A percentile compares a stretch with the other conserved stretches of the same genome.
Conservation (phyloP, 2,329 filamentous ascomycete species). For the Cryphonectria carpinicola region DNA sequence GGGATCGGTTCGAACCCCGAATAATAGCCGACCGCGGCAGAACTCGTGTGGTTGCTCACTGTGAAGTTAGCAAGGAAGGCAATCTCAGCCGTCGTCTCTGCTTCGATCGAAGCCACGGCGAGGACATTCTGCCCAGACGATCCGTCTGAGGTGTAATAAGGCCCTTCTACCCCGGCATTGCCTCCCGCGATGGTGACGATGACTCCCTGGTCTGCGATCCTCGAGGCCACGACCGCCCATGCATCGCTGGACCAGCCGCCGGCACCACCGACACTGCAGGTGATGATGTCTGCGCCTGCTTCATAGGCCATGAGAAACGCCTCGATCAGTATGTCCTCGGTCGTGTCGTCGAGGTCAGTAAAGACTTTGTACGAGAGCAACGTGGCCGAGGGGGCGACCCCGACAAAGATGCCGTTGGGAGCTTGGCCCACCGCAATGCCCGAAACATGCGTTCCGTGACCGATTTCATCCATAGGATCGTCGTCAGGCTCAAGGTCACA, state of each 20-base stretch:
- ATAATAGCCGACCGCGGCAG: slow-evolving; percentile 17
- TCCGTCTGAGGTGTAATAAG: slow-evolving; percentile 20
- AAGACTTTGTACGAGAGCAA: slow-evolving; percentile 28
- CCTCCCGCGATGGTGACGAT: slow-evolving; percentile 25
- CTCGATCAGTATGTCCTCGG: slow-evolving; percentile 28
- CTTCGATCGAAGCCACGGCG: slow-evolving; percentile 15
- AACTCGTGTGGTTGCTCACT: slow-evolving; percentile 7
- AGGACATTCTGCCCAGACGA: slow-evolving; percentile 22
- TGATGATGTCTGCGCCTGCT: slow-evolving; percentile 27
- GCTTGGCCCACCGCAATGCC: slow-evolving; percentile 35
- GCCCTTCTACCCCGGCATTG: slow-evolving; percentile 19
- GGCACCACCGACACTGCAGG: slow-evolving; percentile 20
- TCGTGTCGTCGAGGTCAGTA: slow-evolving; percentile 19
- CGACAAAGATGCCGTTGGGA: slow-evolving; percentile 18
- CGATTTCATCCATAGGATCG: slow-evolving; percentile 41
- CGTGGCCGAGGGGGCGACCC: slow-evolving; percentile 28
- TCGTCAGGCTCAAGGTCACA: slow-evolving; percentile 38
- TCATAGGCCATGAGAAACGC: slow-evolving; percentile 28
- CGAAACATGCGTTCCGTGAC: slow-evolving; percentile 44
- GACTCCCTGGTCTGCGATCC: slow-evolving; percentile 24
- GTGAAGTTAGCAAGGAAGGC: slow-evolving; percentile 10
- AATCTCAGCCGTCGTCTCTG: slow-evolving; percentile 10
- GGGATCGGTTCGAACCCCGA: slow-evolving; percentile 12
- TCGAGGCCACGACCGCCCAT: slow-evolving; percentile 28
- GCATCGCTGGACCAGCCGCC: slow-evolving; percentile 25